Percentiles rank a stretch among this genome's conserved stretches.
Evolutionary conservation across 441 rosid genomes (phyloP).

Genomic region (Bruguiera hainesii): DNA sequence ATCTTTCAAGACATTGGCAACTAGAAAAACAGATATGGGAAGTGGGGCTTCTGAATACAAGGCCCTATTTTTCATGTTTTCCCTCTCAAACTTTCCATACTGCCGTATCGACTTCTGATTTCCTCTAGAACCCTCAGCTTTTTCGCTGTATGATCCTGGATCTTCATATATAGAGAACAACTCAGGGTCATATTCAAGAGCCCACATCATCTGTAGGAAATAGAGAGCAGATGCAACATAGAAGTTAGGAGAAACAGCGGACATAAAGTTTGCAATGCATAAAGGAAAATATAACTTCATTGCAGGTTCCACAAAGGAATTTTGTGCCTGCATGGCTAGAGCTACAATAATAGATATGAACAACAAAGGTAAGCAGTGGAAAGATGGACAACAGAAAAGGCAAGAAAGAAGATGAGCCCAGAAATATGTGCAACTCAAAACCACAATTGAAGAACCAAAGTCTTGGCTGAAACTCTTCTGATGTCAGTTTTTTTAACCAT

Average conservation of each 20-base stretch:
- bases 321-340: background rate
- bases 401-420: background rate
- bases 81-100: conserved; percentile 87
- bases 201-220: conserved; percentile 94
- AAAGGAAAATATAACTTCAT: background rate
- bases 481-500: background rate
- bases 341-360: background rate
- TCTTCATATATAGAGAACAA: conserved; percentile 63
- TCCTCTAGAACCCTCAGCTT: conserved; percentile 49
- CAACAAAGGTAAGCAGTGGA: background rate
- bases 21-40: conserved; percentile 91
- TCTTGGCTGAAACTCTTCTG: background rate
- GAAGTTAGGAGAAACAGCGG: conserved; percentile 2
- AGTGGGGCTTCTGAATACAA: conserved; percentile 58
- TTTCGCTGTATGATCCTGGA: conserved; percentile 38
- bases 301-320: background rate
- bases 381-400: background rate
- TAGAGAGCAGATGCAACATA: conserved; percentile 11
- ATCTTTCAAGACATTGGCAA: conserved; percentile 92
- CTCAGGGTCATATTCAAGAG: conserved; percentile 89
- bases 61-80: conserved; percentile 63
- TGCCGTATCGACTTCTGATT: conserved; percentile 59
- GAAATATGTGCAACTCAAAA: background rate
- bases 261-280: conserved; percentile 3
- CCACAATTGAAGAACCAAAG: background rate